Evolutionary conservation across 371 early-diverging fungal species (phyloP), one percentile per base, ranked within the genome.

Genomic region (Rhizopus arrhizus): DNA sequence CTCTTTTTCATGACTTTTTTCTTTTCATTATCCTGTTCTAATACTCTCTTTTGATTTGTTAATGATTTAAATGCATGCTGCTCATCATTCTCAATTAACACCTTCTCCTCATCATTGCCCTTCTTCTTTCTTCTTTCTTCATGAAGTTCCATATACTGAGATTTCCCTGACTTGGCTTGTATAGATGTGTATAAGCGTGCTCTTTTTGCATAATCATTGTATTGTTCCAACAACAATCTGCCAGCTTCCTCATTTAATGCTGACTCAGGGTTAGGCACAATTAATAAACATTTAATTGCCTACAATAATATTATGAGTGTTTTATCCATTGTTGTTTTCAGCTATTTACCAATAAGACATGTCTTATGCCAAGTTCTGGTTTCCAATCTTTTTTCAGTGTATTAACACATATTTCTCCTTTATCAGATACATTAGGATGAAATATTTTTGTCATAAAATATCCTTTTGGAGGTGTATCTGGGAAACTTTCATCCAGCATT

Each of bases 231-330:
- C n/a, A 95, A 79, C 36, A 93, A 77, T 36, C 82, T 80, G 4
- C 94, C 96, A 0, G 95, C 95, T 62, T 95, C 95, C 65, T 94
- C 95, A 60, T 96, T 96, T 56, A 96, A 75, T 13, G 95, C 95
- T 0, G 93, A 92, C 65, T 96, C 95, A 31, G 95, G 88, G 65
- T 95, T 96, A 9, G 96, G 96, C n/a, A 84, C 89, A 56, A 95
- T 94, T 59, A 96, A 74, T 46, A 96, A 70, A 72, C 95, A 94
- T 64, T 94, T 94, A 63, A 96, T 85, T 0, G 93, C 92, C 86
- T 92, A 62, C 13, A 40, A 40, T 10, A 40, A 40, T 12, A 40
- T 7, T 40, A 1, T 10, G 40, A 7, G 40, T 2, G 40, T 10
- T 40, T 2, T 12, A 40, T 40, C 8, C 10, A 7, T 12, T 40